Conservation (phyloP, 805 yeast genomes). For the Huiozyma naganishii region DNA sequence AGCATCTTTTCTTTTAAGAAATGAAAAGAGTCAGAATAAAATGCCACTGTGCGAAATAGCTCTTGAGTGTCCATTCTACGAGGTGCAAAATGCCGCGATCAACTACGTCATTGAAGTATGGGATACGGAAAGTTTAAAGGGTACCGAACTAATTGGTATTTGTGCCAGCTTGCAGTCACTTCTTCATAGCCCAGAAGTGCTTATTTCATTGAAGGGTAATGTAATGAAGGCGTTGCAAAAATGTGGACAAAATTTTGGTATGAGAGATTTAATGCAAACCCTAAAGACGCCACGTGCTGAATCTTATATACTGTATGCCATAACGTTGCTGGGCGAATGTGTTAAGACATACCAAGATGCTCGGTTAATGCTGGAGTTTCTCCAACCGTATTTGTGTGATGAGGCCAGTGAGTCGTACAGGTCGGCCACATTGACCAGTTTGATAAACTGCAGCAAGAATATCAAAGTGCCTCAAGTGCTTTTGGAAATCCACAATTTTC, state of each 20-base stretch:
- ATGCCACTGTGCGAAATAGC: constrained; percentile 26
- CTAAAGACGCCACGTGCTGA: constrained; percentile 31
- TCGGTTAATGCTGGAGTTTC: constrained; percentile 5
- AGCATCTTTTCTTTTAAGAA: constrained; percentile 23
- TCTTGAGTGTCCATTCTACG: constrained; percentile 32
- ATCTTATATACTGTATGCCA: constrained; percentile 36
- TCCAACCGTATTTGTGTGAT: constrained; percentile 10
- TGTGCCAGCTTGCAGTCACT: constrained; percentile 13
- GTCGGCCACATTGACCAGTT: constrained; percentile 17
- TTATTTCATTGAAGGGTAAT: constrained; percentile 38
- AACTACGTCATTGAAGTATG: constrained; percentile 17
- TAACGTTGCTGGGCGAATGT: constrained; percentile 41
- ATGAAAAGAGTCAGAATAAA: constrained; percentile 12
- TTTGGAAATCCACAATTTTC: constrained; percentile 27
- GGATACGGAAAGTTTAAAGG: background rate
- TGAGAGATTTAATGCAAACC: constrained; percentile 13
- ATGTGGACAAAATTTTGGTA: constrained; percentile 11
- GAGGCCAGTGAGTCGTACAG: constrained; percentile 17
- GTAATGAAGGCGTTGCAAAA: constrained; percentile 29
- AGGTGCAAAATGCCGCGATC: constrained; percentile 36
- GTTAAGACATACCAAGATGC: constrained; percentile 21
- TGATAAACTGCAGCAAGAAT: constrained; percentile 8
- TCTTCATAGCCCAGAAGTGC: constrained; percentile 20
- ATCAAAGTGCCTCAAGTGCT: constrained; percentile 6
- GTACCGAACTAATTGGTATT: background rate